Evolutionary conservation across 768 basidiomycete species (phyloP).

Genomic region (Termitomyces sp.): DNA sequence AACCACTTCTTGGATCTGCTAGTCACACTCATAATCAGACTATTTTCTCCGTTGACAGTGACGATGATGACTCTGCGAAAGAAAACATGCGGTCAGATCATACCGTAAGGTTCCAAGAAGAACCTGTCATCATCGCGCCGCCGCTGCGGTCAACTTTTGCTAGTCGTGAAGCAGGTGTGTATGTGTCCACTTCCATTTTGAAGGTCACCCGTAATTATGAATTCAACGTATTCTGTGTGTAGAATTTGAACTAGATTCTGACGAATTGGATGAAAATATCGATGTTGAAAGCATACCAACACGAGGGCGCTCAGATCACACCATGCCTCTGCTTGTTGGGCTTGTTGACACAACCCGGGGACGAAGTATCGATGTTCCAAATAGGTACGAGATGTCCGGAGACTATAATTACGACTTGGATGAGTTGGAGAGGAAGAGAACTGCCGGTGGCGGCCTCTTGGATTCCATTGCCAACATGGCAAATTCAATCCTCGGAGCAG

Average conservation of each 20-base stretch:
- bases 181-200: constrained; percentile 15
- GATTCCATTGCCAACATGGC: constrained; percentile 92
- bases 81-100: constrained; percentile 34
- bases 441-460: constrained; percentile 66
- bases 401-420: constrained; percentile 56
- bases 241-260: constrained; percentile 85
- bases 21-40: constrained; percentile 31
- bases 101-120: constrained; percentile 60
- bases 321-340: constrained; percentile 76
- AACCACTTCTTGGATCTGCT: constrained; percentile 52
- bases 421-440: constrained; percentile 60
- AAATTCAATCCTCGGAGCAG: constrained; percentile 93
- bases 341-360: constrained; percentile 57
- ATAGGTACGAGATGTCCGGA: constrained; percentile 24
- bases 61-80: constrained; percentile 46
- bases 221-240: constrained; percentile 6
- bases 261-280: constrained; percentile 61
- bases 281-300: constrained; percentile 20
- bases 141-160: constrained; percentile 65
- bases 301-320: constrained; percentile 39
- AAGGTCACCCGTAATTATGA: constrained; percentile 2
- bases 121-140: constrained; percentile 63
- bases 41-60: constrained; percentile 53
- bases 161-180: constrained; percentile 80
- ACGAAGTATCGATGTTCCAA: constrained; percentile 50